These are phyloP conservation scores for Colletotrichum lentis DNA, from an alignment of 2,329 filamentous ascomycete species.

Conservation along the genomic window DNA sequence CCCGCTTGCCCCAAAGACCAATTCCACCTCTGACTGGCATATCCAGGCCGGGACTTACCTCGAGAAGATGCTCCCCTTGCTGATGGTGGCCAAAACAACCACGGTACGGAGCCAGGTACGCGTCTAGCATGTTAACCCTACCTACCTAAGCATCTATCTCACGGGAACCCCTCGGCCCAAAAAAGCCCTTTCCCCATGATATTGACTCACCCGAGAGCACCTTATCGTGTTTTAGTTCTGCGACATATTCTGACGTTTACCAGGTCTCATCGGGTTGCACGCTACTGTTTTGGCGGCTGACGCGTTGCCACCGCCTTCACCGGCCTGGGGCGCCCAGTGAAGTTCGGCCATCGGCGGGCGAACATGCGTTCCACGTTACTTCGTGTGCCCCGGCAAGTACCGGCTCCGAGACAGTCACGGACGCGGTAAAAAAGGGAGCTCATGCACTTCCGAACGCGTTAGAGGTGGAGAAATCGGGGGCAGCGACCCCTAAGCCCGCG, in stretches of 20 bases:
- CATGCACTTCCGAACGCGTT: no score
- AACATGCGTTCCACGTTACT: no score
- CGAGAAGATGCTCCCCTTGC: background rate
- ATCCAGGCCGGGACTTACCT: background rate
- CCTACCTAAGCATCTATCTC: background rate
- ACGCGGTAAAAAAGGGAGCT: no score
- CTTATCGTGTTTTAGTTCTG: no score
- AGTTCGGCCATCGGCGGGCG: background rate
- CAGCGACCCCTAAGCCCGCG: no score
- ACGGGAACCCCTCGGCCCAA: no score
- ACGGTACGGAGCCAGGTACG: background rate
- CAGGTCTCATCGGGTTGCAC: background rate
- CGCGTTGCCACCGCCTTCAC: background rate
- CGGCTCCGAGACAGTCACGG: background rate
- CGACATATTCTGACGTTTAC: background rate
- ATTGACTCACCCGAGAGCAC: background rate
- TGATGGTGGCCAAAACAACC: background rate
- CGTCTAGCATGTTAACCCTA: background rate
- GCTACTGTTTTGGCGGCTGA: background rate
- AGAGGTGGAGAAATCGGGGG: no score
- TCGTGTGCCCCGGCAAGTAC: background rate
- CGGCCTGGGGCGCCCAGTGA: background rate
- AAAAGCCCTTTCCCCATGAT: no score
- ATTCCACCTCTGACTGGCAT: background rate
- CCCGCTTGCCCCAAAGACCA: background rate